Conservation (phyloP, 2,329 filamentous ascomycete genomes). For the Nectriaceae sp. region DNA sequence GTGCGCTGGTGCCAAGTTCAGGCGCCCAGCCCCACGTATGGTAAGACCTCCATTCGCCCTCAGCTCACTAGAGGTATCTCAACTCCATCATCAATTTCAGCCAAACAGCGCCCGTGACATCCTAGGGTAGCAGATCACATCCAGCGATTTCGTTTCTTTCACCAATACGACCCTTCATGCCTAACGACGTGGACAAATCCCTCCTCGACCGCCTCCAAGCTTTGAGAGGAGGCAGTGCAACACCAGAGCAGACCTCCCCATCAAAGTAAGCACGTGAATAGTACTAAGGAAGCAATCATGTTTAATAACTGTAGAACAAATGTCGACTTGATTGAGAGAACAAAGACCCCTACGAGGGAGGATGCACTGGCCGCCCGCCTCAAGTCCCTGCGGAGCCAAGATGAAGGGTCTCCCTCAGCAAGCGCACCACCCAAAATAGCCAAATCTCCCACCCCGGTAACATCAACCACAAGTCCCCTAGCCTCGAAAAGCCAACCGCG, state of each 20-base stretch:
- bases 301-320: slow-evolving; percentile 28
- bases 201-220: slow-evolving; percentile 58
- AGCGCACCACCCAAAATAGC: background rate
- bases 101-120: no score
- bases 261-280: slow-evolving; percentile 40
- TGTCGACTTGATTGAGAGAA: slow-evolving; percentile 43
- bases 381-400: slow-evolving; percentile 49
- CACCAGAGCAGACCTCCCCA: slow-evolving; percentile 35
- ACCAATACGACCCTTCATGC: slow-evolving; percentile 26
- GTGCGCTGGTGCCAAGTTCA: no score
- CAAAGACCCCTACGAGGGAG: slow-evolving; percentile 47
- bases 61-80: no score
- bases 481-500: background rate
- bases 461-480: background rate
- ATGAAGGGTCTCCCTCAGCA: slow-evolving; percentile 20
- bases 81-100: no score
- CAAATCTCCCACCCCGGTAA: background rate
- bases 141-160: background rate
- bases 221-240: slow-evolving; percentile 41
- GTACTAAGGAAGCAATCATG: background rate
- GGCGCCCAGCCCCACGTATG: background rate
- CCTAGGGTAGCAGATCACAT: no score
- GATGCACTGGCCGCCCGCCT: slow-evolving; percentile 55
- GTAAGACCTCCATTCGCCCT: background rate
- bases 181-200: slow-evolving; percentile 44